Evolutionary conservation across 2,329 filamentous ascomycete genomes (phyloP).

Genomic region (Dactylella cylindrospora): DNA sequence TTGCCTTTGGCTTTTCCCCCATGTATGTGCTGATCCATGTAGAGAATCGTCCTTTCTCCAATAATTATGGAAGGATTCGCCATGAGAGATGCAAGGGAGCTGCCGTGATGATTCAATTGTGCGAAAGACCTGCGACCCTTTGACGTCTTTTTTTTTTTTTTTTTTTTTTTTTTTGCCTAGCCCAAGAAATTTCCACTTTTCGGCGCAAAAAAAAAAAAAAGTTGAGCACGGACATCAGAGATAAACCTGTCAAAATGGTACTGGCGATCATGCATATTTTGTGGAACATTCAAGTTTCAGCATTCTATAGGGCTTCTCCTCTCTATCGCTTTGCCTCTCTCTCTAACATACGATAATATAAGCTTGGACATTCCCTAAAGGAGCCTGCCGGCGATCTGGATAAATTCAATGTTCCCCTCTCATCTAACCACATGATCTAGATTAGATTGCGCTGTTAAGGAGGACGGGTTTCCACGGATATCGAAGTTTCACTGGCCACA

Average conservation of each 20-base stretch:
- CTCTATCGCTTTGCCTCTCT: constrained; percentile 4
- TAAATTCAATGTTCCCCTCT: constrained; percentile 34
- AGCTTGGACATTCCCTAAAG: constrained; percentile 22
- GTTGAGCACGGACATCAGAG: not conserved
- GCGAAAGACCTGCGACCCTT: constrained; percentile 23
- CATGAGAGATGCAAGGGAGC: constrained; percentile 14
- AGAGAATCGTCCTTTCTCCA: constrained; percentile 5
- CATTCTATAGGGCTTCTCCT: constrained; percentile 20
- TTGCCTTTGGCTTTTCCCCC: too few species aligned
- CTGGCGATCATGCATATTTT: constrained; percentile 41
- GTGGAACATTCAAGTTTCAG: constrained; percentile 41
- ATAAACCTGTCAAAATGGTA: constrained; percentile 8
- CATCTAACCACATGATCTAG: constrained; percentile 42
- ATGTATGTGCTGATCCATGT: constrained; percentile 5
- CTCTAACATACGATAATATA: not conserved
- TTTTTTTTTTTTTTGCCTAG: constrained; percentile 2
- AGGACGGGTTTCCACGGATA: constrained; percentile 14
- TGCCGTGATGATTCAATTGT: constrained; percentile 39
- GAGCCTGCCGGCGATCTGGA: constrained; percentile 24
- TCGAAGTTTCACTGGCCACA: constrained; percentile 9
- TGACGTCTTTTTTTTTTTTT: not conserved
- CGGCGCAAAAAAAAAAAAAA: too few species aligned
- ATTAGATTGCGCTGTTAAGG: constrained; percentile 22
- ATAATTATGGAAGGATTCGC: constrained; percentile 16
- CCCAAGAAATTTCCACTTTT: constrained; percentile 1